Evolutionary conservation across 345 rosid species (phyloP).

Genomic region (Hibiscus trionum): DNA sequence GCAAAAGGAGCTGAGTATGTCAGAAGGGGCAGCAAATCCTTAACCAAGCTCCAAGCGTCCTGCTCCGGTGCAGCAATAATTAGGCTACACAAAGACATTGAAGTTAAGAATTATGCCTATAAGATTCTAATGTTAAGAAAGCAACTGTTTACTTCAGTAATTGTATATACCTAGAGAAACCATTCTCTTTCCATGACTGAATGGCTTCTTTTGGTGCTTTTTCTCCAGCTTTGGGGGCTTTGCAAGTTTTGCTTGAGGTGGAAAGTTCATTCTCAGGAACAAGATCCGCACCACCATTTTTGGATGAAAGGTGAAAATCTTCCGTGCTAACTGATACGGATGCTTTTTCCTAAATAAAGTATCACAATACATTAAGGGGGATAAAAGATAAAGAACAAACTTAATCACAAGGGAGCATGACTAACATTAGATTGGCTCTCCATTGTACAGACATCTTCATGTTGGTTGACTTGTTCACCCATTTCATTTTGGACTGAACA

Average conservation of each 20-base stretch:
- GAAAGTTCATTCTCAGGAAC: slow-evolving; percentile 19
- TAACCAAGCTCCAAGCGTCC: slow-evolving; percentile 61
- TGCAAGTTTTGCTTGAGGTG: slow-evolving; percentile 30
- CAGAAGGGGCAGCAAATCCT: slow-evolving; percentile 67
- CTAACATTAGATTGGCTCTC: slow-evolving; percentile 42
- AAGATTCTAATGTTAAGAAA: background rate
- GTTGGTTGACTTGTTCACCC: slow-evolving; percentile 17
- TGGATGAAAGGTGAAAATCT: slow-evolving; percentile 32
- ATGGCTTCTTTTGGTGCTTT: slow-evolving; percentile 57
- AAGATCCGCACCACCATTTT: slow-evolving; percentile 24
- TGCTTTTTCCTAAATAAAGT: slow-evolving; percentile 31
- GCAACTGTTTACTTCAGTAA: background rate
- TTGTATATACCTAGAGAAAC: slow-evolving; percentile 67
- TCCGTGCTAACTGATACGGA: slow-evolving; percentile 32
- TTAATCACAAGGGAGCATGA: slow-evolving; percentile 1
- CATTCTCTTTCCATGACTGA: slow-evolving; percentile 68
- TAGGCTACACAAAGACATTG: slow-evolving; percentile 41
- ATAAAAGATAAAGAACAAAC: background rate
- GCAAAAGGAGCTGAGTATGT: slow-evolving; percentile 87
- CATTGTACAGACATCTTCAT: slow-evolving; percentile 19
- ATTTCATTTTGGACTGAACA: slow-evolving; percentile 24
- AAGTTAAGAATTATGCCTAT: slow-evolving; percentile 4
- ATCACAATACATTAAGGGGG: slow-evolving; percentile 10
- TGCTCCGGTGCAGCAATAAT: slow-evolving; percentile 80
- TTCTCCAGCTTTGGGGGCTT: slow-evolving; percentile 62